phyloP scores from a whole-genome alignment of 129 eudicot genomes.

The Artemisia tridentata region DNA sequence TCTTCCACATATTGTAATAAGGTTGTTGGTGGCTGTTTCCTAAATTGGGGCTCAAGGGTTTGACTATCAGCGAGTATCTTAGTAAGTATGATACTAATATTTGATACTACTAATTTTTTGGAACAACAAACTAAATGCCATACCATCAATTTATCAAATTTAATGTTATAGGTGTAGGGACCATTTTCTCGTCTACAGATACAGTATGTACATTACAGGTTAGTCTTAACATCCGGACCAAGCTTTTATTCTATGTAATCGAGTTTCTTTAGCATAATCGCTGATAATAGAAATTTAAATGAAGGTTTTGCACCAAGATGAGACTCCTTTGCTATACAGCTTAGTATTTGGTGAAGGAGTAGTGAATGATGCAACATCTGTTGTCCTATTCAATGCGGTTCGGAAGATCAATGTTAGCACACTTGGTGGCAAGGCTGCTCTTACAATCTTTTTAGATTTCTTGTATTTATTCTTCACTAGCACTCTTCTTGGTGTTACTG shows the following conservation, averaged over 20 bases:
- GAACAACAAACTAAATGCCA: not conserved
- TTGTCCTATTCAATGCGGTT: slow-evolving; percentile 89
- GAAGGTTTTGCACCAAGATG: slow-evolving; percentile 89
- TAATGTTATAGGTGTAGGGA: slow-evolving; percentile 54
- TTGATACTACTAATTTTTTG: not conserved
- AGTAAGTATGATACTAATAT: slow-evolving; percentile 28
- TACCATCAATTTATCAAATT: not conserved
- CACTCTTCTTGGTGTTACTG: slow-evolving; percentile 77
- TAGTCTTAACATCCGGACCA: slow-evolving; percentile 8
- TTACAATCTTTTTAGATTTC: slow-evolving; percentile 51
- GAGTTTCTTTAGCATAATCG: too few relatives aligned
- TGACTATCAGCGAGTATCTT: slow-evolving; percentile 74
- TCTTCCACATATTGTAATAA: slow-evolving; percentile 2
- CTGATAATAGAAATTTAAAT: not conserved
- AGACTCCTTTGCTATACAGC: slow-evolving; percentile 95
- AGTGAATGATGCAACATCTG: slow-evolving; percentile 94
- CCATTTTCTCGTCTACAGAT: slow-evolving; percentile 93
- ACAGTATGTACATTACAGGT: slow-evolving; percentile 99
- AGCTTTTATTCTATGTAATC: not conserved
- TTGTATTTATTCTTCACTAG: slow-evolving; percentile 82
- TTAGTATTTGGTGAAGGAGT: slow-evolving; percentile 98
- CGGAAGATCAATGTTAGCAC: slow-evolving; percentile 63
- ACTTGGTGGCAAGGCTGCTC: slow-evolving; percentile 55
- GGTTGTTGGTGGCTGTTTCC: slow-evolving; percentile 88
- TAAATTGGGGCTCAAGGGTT: slow-evolving; percentile 51